Base-by-base conservation (phyloP, 805 yeast genomes). In the Saccharomycopsis javanensis region DNA sequence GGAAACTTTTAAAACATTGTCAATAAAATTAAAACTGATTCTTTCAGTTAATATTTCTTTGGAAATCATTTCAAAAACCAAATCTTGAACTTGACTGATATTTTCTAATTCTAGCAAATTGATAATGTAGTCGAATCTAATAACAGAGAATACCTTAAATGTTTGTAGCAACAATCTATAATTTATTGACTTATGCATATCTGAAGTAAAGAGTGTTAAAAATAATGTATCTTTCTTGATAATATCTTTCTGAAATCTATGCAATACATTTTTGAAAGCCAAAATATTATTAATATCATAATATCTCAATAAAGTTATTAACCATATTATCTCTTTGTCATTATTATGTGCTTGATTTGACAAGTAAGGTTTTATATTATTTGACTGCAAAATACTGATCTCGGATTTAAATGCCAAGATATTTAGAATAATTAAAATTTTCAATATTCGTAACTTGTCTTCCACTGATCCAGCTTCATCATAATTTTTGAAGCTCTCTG, bases 361-460 rank as follows among this genome's bases (percentile, higher is more conserved):
- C 61, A 60, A 53, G 65, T 79, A 81, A 5, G 82, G 79, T 63
- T 76, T 77, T 1, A 87, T 82, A 67, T 86, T 92, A 64, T 82
- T 86, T 0, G 88, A 79, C 61, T 83, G 86, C 63, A 86, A 85
- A 1, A 88, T 88, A 64, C 83, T 82, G 55, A 86, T 79, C 60
- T 80, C 83, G 50, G 77, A 81, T 56, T 82, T 83, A n/a, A 81
- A 75, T 54, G 71, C 69, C 11, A 77, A 65, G 50, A 88, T 71
- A 53, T 86, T 69, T 4, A 85, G 79, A 27, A 88, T 65, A 1
- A 84, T 80, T 57, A 83, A 75, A 67, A 81, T 83, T 61, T 80
- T 79, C 61, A 88, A 72, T 3, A 84, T 79, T 38, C 72, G 72
- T 13, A 80, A 72, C 62, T 89, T 79, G 54, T 77, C 77, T 51